phyloP scores from a whole-genome alignment of 371 early-diverging fungal genomes.

The Mucor piriformis region DNA sequence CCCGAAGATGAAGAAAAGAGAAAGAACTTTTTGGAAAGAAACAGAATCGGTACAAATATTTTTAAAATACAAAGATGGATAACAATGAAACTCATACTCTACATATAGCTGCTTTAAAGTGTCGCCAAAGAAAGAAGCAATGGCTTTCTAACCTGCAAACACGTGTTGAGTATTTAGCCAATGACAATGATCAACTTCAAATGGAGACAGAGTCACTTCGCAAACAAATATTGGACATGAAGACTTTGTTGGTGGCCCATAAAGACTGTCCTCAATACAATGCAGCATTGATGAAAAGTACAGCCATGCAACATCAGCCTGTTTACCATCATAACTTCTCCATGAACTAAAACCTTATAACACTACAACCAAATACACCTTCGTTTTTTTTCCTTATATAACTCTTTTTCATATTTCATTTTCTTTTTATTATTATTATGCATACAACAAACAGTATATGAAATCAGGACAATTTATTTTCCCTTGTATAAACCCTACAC shows the following conservation, averaged over 20 bases:
- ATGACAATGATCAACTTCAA: conserved; percentile 75
- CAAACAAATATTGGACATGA: conserved; percentile 70
- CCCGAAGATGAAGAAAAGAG: conserved; percentile 67
- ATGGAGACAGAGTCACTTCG: conserved; percentile 65
- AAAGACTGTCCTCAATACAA: conserved; percentile 51
- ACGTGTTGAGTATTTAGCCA: conserved; percentile 70
- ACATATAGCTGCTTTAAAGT: conserved; percentile 77
- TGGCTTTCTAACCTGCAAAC: conserved; percentile 78
- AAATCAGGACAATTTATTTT: not conserved
- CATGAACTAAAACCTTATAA: not conserved
- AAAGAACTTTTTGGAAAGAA: conserved; percentile 82
- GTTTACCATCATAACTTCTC: conserved; percentile 1
- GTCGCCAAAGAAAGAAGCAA: conserved; percentile 89
- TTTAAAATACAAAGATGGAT: no score
- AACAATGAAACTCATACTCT: not conserved
- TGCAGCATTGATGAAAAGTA: not conserved
- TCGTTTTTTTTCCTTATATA: not conserved
- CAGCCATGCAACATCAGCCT: not conserved
- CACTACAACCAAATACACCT: not conserved
- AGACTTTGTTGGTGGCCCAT: conserved; percentile 46
- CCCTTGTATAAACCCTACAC: no score
- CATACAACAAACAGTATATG: not conserved
- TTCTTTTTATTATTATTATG: not conserved
- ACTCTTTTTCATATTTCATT: not conserved
- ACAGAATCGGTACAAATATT: conserved; percentile 66